Base-by-base conservation (phyloP, 352 stramenopile species). In the Phytopythium mirpurense region DNA sequence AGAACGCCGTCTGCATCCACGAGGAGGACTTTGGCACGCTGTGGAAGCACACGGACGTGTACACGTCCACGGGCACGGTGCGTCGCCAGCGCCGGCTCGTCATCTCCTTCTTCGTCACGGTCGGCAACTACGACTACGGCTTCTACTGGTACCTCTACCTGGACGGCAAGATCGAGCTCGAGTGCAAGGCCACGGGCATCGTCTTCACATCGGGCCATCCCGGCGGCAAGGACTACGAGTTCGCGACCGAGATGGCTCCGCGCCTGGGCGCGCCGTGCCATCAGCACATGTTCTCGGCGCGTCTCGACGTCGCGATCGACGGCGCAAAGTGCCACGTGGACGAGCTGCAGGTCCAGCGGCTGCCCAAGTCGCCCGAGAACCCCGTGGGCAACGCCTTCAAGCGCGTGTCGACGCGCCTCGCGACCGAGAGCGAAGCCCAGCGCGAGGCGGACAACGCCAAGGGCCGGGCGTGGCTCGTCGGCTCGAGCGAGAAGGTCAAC, bases 71-170 rank as follows among this genome's bases (percentile, higher is more conserved):
- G 4, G 54, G 65, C 18, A 63, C 62, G 4, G 85, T 94, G 23
- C 70, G 82, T 49, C 67, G 83, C 14, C 70, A 78, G 32, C 70
- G 82, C 24, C 72, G 86, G n/a, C 72, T 96, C 38, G 81, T 96
- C 14, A 76, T 94, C 47, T 86, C 66, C 11, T 92, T 84, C 59
- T 90, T 96, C 58, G 72, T 81, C 32, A 94, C 86, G 6, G 84
- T 94, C 32, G 86, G 82, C 48, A 94, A 93, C 64, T 93, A 93
- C 56, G 83, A 93, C 59, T 93, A 91, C 59, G 63, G 84, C 12
- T 90, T 89, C 52, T 91, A 90, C 62, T 88, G 70, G 67, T 67
- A 79, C 47, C 67, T 92, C 3, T 82, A 82, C 62, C 70, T 85
- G 16, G 78, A 94, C 60, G 79, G 84, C 19, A 73, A 60, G 34